phyloP scores from a whole-genome alignment of 371 early-diverging fungal genomes.

The Blyttiomyces sp. region DNA sequence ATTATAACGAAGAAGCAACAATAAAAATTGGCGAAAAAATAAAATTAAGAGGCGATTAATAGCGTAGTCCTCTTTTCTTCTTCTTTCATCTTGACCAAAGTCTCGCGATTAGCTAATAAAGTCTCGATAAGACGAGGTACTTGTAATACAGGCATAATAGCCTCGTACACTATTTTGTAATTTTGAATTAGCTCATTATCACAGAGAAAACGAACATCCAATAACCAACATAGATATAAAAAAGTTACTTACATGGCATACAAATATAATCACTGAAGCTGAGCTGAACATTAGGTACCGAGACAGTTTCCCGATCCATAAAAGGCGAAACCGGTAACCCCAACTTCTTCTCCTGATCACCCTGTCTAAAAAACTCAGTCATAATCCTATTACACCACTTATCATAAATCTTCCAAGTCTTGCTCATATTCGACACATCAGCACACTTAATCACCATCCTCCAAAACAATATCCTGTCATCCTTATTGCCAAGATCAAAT shows the following conservation, averaged over 20 bases:
- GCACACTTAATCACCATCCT: slow-evolving; percentile 52
- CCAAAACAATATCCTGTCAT: slow-evolving; percentile 44
- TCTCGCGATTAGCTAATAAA: not conserved
- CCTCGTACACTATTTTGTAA: not conserved
- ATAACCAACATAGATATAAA: not conserved
- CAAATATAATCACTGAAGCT: slow-evolving; percentile 54
- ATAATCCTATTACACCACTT: slow-evolving; percentile 42
- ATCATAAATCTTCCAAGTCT: slow-evolving; percentile 38
- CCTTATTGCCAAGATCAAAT: slow-evolving; percentile 34
- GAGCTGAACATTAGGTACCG: slow-evolving; percentile 36
- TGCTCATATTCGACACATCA: slow-evolving; percentile 54
- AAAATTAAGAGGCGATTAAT: too few relatives aligned
- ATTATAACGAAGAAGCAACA: too few relatives aligned
- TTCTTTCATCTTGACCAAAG: not conserved
- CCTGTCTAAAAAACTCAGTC: slow-evolving; percentile 48
- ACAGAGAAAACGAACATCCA: not conserved
- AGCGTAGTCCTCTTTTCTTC: not conserved
- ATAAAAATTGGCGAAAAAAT: too few relatives aligned
- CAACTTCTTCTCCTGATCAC: slow-evolving; percentile 46
- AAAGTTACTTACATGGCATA: slow-evolving; percentile 1
- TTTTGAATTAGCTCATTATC: not conserved
- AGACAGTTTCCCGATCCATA: slow-evolving; percentile 41
- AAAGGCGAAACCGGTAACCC: slow-evolving; percentile 43
- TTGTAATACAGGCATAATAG: not conserved
- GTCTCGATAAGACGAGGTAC: not conserved